Evolutionary conservation across 345 rosid species (phyloP), one percentile per base, ranked within the genome.

Genomic region (Hibiscus tridactylites): DNA sequence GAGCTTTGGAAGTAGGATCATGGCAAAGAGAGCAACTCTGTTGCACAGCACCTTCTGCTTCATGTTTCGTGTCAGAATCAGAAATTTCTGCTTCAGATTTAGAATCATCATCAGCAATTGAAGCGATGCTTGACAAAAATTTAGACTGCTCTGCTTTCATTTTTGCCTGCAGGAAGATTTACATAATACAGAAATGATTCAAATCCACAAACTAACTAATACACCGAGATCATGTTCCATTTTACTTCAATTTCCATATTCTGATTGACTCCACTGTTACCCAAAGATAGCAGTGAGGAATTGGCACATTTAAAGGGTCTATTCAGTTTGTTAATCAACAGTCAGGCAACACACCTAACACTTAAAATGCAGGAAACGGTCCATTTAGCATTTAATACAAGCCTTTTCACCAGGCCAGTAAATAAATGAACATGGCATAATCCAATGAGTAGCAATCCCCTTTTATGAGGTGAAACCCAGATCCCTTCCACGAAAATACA

Each of bases 101-200:
- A 61, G 78, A 69, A 78, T 72, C 79, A 65, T 84, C 90, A 76
- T 76, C 88, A 28, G 19, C 73, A 75, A 73, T 58, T 33, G 98
- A 74, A 79, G 77, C 71, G 58, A 90, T 73, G 81, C 83, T 83
- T 13, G 89, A 90, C 81, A 92, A 84, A 78, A 95, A 95, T 79
- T 95, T 92, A 39, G 92, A 83, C 73, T 95, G 99, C 81, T 95
- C 99, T 44, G 91, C 98, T 83, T 83, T 92, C 97, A 95, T 92
- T 86, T 91, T 95, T 78, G 81, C 99, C 99, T 95, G 89, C 88
- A 88, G 35, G 44, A 72, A 59, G 73, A 66, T 61, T 49, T 61
- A 68, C n/a, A 56, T 59, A 54, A 78, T 50, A 61, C 31, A 68
- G 44, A 71, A 76, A 77, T 21, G 6, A 70, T 59, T 71, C 76